Evolutionary conservation across 306 rosid species (phyloP).

Genomic region (Comarum palustre): DNA sequence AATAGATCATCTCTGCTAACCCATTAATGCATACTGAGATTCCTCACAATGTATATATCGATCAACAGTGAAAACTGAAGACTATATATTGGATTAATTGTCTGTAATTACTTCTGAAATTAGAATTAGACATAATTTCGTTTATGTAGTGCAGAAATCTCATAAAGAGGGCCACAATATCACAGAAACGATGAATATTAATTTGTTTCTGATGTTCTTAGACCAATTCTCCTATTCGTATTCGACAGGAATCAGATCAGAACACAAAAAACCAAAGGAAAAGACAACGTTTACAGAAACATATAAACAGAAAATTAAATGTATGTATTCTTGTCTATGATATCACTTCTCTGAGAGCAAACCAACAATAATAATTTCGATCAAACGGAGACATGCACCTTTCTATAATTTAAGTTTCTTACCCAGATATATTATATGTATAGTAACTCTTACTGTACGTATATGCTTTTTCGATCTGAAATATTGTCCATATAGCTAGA

Average conservation of each 20-base stretch:
- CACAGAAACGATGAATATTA: background rate
- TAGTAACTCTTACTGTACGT: background rate
- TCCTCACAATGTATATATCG: background rate
- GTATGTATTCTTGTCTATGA: background rate
- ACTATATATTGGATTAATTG: background rate
- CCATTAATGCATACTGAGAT: background rate
- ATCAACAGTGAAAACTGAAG: background rate
- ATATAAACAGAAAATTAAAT: constrained; percentile 3
- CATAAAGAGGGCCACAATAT: background rate
- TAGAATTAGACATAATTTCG: background rate
- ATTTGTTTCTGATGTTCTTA: background rate
- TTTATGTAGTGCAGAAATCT: background rate
- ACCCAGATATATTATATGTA: background rate
- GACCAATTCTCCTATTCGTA: constrained; percentile 15
- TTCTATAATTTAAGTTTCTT: background rate
- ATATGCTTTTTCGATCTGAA: background rate
- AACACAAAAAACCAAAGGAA: constrained; percentile 24
- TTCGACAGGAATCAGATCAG: constrained; percentile 10
- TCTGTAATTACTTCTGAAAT: background rate
- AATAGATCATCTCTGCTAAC: background rate
- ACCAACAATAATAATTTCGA: background rate
- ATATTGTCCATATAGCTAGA: background rate
- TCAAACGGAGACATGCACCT: background rate
- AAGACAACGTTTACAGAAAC: constrained; percentile 22
- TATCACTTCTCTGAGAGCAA: background rate